phyloP scores from a whole-genome alignment of 805 yeast species.

The Barnettozyma sp. region DNA sequence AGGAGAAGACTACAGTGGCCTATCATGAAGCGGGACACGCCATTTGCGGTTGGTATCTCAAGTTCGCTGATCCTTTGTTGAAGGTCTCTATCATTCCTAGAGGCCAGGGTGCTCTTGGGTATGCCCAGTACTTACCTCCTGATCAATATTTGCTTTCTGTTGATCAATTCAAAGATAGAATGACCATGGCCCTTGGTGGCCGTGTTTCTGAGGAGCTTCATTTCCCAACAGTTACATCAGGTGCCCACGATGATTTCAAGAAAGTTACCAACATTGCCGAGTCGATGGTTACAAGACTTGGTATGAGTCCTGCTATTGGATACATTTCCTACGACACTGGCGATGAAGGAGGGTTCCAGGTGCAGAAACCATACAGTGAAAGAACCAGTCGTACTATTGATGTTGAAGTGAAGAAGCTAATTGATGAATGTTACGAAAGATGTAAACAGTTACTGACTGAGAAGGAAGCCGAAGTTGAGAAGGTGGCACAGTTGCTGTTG shows the following conservation, averaged over 20 bases:
- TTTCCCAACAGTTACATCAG: slow-evolving; percentile 81
- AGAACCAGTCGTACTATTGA: slow-evolving; percentile 64
- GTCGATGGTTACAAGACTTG: slow-evolving; percentile 80
- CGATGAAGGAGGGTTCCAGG: slow-evolving; percentile 45
- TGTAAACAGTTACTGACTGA: slow-evolving; percentile 53
- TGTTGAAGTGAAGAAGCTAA: slow-evolving; percentile 58
- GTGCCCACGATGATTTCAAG: slow-evolving; percentile 90
- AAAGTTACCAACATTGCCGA: slow-evolving; percentile 86
- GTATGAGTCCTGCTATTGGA: slow-evolving; percentile 83
- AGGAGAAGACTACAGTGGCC: slow-evolving; percentile 87
- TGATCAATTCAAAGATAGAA: slow-evolving; percentile 71
- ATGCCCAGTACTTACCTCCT: slow-evolving; percentile 92
- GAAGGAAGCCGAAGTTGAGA: slow-evolving; percentile 52
- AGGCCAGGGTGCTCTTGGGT: slow-evolving; percentile 95
- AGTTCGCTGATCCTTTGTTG: slow-evolving; percentile 85
- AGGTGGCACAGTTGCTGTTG: slow-evolving; percentile 68
- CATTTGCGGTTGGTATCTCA: slow-evolving; percentile 92
- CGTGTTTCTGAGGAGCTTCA: slow-evolving; percentile 87
- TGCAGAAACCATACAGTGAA: slow-evolving; percentile 63
- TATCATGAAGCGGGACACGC: slow-evolving; percentile 99
- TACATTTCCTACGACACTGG: slow-evolving; percentile 48
- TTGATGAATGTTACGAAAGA: slow-evolving; percentile 54
- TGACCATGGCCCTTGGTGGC: slow-evolving; percentile 94
- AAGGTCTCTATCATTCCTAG: slow-evolving; percentile 96
- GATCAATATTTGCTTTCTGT: slow-evolving; percentile 75